Evolutionary conservation across 352 stramenopile species (phyloP), one percentile per base, ranked within the genome.

Genomic region (Phytopythium sindhum): DNA sequence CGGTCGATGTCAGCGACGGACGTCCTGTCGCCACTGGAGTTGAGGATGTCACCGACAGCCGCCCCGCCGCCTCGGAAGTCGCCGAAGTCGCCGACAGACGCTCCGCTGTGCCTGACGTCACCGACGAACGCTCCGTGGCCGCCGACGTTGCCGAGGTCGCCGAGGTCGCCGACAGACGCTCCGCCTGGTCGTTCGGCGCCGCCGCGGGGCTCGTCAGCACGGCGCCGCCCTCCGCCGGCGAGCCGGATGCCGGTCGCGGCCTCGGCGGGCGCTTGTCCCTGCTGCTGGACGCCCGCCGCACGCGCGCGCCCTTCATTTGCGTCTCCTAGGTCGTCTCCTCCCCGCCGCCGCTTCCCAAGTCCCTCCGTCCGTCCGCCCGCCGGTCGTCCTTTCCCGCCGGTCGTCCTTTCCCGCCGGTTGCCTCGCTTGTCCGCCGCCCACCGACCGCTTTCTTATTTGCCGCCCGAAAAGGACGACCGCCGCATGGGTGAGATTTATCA

Each of bases 231-330:
- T 50, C 42, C 11, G 51, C 23, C 7, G 53, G 21, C 31, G 33
- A 28, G 31, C n/a, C 31, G 0, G 28, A 19, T 10, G 31, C 15
- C 11, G 33, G 29, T 11, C 53, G 33, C 31, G 53, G 29, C 4
- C 53, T n/a, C 33, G 53, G 53, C 53, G 53, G 53, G 33, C 33
- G 53, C 10, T 29, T 41, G 21, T 23, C 33, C 33, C 23, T 28
- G 53, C 23, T 44, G 31, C 53, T 44, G 31, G 53, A 21, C 33
- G 31, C n/a, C 19, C 33, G n/a, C 1, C 31, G 53, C 33, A 17
- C 5, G 5, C 37, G 53, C 29, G 21, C 53, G 33, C 33, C n/a
- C n/a, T 44, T 59, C 53, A 59, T 59, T 19, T 24, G 51, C 51
- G 50, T 24, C 50, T 56, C 42, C 28, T 14, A 12, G 28, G 21